These are phyloP conservation scores for Ochromonas danica DNA, from an alignment of 108 stramenopile species.

Conservation along the genomic window DNA sequence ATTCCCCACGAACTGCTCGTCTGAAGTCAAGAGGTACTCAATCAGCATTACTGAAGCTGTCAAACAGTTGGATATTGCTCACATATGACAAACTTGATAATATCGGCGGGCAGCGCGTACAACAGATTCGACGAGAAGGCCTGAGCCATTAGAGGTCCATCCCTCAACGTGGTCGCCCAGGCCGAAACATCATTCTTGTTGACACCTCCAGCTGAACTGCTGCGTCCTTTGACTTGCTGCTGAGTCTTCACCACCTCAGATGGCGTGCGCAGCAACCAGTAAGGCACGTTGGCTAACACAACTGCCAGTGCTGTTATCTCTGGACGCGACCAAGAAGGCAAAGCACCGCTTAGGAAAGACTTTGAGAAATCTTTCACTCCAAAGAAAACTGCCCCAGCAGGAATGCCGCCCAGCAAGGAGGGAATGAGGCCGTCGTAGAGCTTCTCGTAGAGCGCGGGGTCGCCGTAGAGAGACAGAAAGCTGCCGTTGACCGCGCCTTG, in stretches of 20 bases:
- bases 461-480: no score
- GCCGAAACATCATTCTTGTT: no score
- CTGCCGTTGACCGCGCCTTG: no score
- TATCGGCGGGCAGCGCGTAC: slow-evolving; percentile 51
- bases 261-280: slow-evolving; percentile 50
- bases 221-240: no score
- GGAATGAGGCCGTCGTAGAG: slow-evolving; percentile 51
- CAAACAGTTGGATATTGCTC: no score
- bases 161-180: no score
- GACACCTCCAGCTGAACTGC: no score
- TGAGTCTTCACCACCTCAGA: slow-evolving; percentile 50
- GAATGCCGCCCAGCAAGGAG: slow-evolving; percentile 47
- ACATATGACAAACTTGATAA: slow-evolving; percentile 49
- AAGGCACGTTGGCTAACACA: slow-evolving; percentile 46
- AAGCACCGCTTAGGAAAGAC: slow-evolving; percentile 22
- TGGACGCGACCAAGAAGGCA: no score
- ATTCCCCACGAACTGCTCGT: no score
- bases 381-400: slow-evolving; percentile 53
- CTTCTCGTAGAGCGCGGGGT: slow-evolving; percentile 40
- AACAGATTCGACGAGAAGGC: slow-evolving; percentile 45
- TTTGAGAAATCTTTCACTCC: slow-evolving; percentile 47
- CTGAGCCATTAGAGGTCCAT: background rate
- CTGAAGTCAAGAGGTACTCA: no score
- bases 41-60: no score
- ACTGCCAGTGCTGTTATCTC: slow-evolving; percentile 44